These are phyloP conservation scores for Bjerkandera adusta DNA, from an alignment of 1,284 basidiomycete genomes.

Conservation along the genomic window DNA sequence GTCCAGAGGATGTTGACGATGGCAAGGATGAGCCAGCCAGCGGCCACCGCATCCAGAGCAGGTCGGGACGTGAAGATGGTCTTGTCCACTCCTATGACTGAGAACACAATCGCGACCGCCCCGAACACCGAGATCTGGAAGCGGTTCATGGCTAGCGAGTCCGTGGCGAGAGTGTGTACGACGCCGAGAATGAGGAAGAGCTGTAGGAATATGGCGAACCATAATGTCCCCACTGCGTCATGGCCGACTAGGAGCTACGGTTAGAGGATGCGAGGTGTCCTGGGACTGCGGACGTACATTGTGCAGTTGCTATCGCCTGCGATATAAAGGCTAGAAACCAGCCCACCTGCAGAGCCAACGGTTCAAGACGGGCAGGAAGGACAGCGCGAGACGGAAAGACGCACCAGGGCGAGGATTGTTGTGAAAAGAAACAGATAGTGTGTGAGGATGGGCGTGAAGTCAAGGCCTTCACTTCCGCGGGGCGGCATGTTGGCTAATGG, in stretches of 20 bases:
- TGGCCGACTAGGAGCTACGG: constrained; percentile 36
- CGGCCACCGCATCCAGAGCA: constrained; percentile 80
- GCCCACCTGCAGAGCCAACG: constrained; percentile 51
- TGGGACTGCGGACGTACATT: constrained; percentile 57
- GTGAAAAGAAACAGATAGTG: constrained; percentile 91
- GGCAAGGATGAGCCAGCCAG: constrained; percentile 91
- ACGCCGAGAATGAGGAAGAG: constrained; percentile 81
- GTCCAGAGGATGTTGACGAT: constrained; percentile 94
- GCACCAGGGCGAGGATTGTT: constrained; percentile 74
- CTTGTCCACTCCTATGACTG: constrained; percentile 74
- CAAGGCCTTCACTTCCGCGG: constrained; percentile 58
- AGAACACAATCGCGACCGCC: constrained; percentile 84
- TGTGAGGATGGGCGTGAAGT: constrained; percentile 83
- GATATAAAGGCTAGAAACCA: constrained; percentile 95
- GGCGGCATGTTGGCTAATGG: constrained; percentile 39
- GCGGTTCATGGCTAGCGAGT: constrained; percentile 82
- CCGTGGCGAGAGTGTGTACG: constrained; percentile 79
- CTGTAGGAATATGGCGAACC: constrained; percentile 93
- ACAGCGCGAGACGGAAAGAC: constrained; percentile 25
- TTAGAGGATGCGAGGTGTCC: constrained; percentile 11
- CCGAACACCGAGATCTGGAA: constrained; percentile 89
- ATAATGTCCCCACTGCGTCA: constrained; percentile 63
- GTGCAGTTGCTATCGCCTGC: constrained; percentile 67
- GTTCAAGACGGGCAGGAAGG: constrained; percentile 10
- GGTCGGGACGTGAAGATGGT: constrained; percentile 54